Conservation (phyloP, 2,329 filamentous ascomycete genomes). For the Blumeria hordei region DNA sequence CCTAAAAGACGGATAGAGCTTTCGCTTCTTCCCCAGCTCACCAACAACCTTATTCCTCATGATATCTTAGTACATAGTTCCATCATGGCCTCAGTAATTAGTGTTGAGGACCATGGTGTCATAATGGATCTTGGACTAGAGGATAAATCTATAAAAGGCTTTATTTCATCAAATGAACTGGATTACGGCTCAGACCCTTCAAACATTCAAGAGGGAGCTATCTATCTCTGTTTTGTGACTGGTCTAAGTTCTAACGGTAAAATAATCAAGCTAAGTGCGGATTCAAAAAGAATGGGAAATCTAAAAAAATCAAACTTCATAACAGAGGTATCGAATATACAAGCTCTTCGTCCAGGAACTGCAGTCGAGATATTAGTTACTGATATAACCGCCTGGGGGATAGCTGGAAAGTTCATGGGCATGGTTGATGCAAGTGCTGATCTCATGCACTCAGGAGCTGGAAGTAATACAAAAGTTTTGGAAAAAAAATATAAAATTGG, state of each 20-base stretch:
- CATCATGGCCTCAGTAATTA: conserved; percentile 68
- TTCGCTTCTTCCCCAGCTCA: conserved; percentile 52
- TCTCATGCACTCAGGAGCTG: conserved; percentile 63
- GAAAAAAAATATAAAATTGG: conserved; percentile 61
- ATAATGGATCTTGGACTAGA: conserved; percentile 77
- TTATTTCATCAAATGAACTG: conserved; percentile 66
- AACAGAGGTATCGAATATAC: conserved; percentile 60
- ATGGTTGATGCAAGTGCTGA: conserved; percentile 80
- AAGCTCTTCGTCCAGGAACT: conserved; percentile 79
- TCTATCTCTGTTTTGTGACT: conserved; percentile 62
- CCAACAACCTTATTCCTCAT: conserved; percentile 54
- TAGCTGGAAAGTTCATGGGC: conserved; percentile 78
- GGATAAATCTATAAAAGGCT: conserved; percentile 45
- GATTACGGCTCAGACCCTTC: conserved; percentile 38
- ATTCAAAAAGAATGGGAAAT: conserved; percentile 44
- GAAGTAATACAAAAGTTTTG: conserved; percentile 42
- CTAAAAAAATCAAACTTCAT: conserved; percentile 39
- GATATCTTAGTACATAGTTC: conserved; percentile 54
- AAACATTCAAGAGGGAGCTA: conserved; percentile 55
- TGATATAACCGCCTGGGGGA: conserved; percentile 47
- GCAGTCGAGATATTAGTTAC: conserved; percentile 65
- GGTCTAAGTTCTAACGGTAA: conserved; percentile 55
- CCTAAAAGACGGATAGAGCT: conserved; percentile 66
- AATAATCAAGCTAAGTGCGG: conserved; percentile 64
- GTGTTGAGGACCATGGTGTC: conserved; percentile 87